phyloP scores from a whole-genome alignment of 2,329 filamentous ascomycete genomes.

The Atkinsonella hypoxylon region DNA sequence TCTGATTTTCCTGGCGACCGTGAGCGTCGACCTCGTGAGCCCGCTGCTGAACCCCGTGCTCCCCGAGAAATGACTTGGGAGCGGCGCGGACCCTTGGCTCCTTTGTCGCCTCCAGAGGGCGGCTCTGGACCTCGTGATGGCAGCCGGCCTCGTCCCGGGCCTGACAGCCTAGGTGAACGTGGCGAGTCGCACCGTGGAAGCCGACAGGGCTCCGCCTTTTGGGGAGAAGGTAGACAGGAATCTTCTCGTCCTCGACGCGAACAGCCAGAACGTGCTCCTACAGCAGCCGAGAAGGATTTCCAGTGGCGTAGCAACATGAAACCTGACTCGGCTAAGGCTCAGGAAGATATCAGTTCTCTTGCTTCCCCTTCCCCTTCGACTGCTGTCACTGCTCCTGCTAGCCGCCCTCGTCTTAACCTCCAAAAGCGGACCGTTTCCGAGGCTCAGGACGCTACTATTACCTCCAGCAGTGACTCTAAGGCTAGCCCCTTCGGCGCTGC shows the following conservation, averaged over 20 bases:
- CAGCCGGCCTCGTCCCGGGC: slow-evolving; percentile 37
- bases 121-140: slow-evolving; percentile 39
- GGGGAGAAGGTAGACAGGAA: slow-evolving; percentile 65
- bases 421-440: slow-evolving; percentile 86
- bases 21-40: slow-evolving; percentile 56
- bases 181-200: slow-evolving; percentile 47
- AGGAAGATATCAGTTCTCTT: slow-evolving; percentile 61
- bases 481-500: slow-evolving; percentile 89
- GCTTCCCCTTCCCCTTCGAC: slow-evolving; percentile 37
- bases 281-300: slow-evolving; percentile 83
- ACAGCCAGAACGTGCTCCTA: slow-evolving; percentile 58
- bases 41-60: slow-evolving; percentile 43
- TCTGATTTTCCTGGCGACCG: slow-evolving; percentile 33
- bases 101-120: slow-evolving; percentile 43
- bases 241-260: slow-evolving; percentile 72
- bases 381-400: slow-evolving; percentile 33
- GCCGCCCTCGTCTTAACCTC: slow-evolving; percentile 76
- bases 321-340: slow-evolving; percentile 59
- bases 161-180: slow-evolving; percentile 42
- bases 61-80: slow-evolving; percentile 81
- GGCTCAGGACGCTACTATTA: slow-evolving; percentile 35
- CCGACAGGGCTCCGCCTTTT: slow-evolving; percentile 58
- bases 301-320: slow-evolving; percentile 90
- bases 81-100: slow-evolving; percentile 81
- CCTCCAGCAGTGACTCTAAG: slow-evolving; percentile 56